Evolutionary conservation across 2,329 filamentous ascomycete genomes (phyloP), one percentile per base, ranked within the genome.

Genomic region (Cercospora canescens): DNA sequence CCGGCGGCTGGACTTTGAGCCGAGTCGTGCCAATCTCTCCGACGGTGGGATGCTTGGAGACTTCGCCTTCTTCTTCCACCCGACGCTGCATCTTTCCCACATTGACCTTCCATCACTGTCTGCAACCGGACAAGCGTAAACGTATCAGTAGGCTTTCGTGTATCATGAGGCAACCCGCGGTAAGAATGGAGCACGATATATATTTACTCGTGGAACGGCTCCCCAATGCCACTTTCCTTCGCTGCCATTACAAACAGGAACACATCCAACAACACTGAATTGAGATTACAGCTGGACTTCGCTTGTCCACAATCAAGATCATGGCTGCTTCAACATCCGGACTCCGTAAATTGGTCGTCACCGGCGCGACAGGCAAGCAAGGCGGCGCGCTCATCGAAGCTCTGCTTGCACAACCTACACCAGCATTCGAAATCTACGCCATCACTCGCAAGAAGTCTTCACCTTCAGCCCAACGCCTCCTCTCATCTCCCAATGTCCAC

Each of bases 401-500:
- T 45, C 77, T 83, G 26, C 76, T 81, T 54, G 70, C 74, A 16
- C 68, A 70, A 50, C 75, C 76, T 0, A 71, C 71, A 18, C 67
- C 71, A 21, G 71, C 73, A 57, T 76, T 70, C 69, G 69, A 79
- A 12, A 85, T 90, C 60, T 81, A 88, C 16, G 88, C 88, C 6
- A 80, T 90, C 24, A 89, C 88, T 2, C 85, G 88, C 67, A 82
- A 89, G 71, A 71, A 82, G 0, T 73, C 76, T n/a, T 87, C 86
- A 0, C 57, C 76, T 0, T 81, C 81, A 1, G 85, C 87, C 0
- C 80, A 86, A 72, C 79, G 78, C 16, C 81, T 88, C 2, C 71
- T 76, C 2, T 65, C 77, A 9, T 78, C 81, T 1, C 71, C 82
- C 7, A 80, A 80, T 12, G 82, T 89, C 69, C 82, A 82, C 26